Evolutionary conservation across 2,329 filamentous ascomycete species (phyloP), one percentile per base, ranked within the genome.

Genomic region (Seiridium unicorne): DNA sequence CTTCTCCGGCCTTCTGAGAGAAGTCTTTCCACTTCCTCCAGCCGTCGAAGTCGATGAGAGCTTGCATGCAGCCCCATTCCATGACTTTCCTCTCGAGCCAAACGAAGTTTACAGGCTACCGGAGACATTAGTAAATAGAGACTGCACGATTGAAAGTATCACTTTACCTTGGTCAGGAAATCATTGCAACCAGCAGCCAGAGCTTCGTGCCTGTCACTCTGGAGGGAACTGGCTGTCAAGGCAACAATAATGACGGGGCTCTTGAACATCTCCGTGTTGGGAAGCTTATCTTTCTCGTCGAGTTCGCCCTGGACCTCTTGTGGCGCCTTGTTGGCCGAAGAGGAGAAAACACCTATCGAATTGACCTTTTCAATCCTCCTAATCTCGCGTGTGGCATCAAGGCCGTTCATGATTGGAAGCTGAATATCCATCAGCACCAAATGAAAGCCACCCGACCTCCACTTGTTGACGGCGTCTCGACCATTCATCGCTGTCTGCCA

Each of bases 1-100:
- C 72, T 58, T 77, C 75, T 32, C 79, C 77, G 4, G 73, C 73
- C 62, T 80, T 78, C 60, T 81, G 78, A 7, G 79, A 80, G 70
- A 91, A 94, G 69, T 95, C 91, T 74, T 97, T 97, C 95, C 95
- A 99, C 75, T 92, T 92, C 59, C 93, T 87, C 95, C 95, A 99
- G 63, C 95, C 95, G 73, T 98, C 94, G 73, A 95, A 98, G 78
- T 99, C 95, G 70, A 99, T 98, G 32, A 99, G 84, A 8, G 95
- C 95, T 79, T 98, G 95, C 95, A 99, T 99, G 79, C 95, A 98
- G 60, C 95, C 95, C 95, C 95, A 99, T 81, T 99, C 95, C 78
- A 96, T 97, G 67, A 98, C 93, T 75, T 99, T 99, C 60, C 94
- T 88, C 74, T 97, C 92, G 34, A 99, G 85, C 93, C 94, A 99